These are phyloP conservation scores for Hydnum rufescens DNA, from an alignment of 768 basidiomycete species.

Conservation along the genomic window DNA sequence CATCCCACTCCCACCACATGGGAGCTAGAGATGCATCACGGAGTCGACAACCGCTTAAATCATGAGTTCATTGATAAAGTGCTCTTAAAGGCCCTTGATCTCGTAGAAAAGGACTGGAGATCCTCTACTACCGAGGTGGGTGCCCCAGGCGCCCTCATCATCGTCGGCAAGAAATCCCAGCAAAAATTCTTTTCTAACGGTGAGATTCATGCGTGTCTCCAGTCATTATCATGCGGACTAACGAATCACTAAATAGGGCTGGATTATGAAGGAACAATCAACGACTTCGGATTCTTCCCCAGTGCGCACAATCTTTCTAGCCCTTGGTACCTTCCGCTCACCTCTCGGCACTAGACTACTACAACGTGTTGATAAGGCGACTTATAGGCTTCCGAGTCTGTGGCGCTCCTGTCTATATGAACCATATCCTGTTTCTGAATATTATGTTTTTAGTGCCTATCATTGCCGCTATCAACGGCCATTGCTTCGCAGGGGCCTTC, in stretches of 20 bases:
- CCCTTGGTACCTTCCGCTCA: background rate
- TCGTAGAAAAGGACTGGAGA: constrained; percentile 55
- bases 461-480: constrained; percentile 23
- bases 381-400: constrained; percentile 63
- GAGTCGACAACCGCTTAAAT: constrained; percentile 51
- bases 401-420: constrained; percentile 2
- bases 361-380: constrained; percentile 50
- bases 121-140: constrained; percentile 18
- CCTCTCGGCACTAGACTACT: constrained; percentile 29
- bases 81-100: constrained; percentile 48
- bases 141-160: constrained; percentile 51
- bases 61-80: constrained; percentile 35
- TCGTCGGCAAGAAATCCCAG: constrained; percentile 53
- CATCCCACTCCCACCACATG: constrained; percentile 23
- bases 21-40: constrained; percentile 69
- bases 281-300: constrained; percentile 4
- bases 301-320: constrained; percentile 25
- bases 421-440: background rate
- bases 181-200: constrained; percentile 51
- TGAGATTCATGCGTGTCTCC: constrained; percentile 26
- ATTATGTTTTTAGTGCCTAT: constrained; percentile 37
- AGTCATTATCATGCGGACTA: background rate
- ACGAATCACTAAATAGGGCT: constrained; percentile 24
- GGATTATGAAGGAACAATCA: constrained; percentile 11
- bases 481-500: constrained; percentile 26